Percentiles rank a stretch among this genome's conserved stretches.
phyloP scores from a whole-genome alignment of 106 monocot genomes.

The Phalaenopsis aphrodite region DNA sequence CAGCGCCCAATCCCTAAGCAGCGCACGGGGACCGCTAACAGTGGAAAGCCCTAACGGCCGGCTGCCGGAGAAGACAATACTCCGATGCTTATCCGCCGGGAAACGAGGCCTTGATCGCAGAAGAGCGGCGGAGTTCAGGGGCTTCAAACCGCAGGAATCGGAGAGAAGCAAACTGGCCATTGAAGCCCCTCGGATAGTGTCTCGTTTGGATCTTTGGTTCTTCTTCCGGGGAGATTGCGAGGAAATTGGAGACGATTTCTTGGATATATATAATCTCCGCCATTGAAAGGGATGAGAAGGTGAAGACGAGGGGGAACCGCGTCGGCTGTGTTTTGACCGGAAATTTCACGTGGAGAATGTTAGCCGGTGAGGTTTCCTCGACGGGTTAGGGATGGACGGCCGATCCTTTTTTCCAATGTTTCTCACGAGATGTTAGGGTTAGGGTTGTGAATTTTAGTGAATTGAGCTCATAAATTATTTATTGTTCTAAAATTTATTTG shows the following conservation, averaged over 20 bases:
- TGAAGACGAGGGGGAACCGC: neutral
- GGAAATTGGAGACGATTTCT: neutral
- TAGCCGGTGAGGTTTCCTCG: neutral
- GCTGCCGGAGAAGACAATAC: neutral
- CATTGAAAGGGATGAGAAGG: neutral
- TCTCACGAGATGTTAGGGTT: neutral
- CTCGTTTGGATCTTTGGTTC: neutral
- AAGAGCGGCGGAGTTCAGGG: slow-evolving; percentile 11
- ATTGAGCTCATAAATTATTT: no score
- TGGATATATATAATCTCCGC: neutral
- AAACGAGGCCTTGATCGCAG: neutral
- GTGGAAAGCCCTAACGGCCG: neutral
- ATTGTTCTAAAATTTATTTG: no score
- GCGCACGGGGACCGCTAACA: neutral
- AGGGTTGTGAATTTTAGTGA: no score
- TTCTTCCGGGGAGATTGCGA: neutral
- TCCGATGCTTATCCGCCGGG: neutral
- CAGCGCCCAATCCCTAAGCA: slow-evolving; percentile 30
- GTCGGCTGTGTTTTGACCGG: neutral
- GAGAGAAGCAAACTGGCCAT: slow-evolving; percentile 48
- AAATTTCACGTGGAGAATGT: neutral
- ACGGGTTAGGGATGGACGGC: neutral
- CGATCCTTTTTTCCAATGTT: neutral
- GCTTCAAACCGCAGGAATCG: slow-evolving; percentile 32
- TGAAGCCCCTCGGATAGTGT: neutral